Base-by-base conservation (phyloP, 78 protist species). In the Emiliania huxleyi region DNA sequence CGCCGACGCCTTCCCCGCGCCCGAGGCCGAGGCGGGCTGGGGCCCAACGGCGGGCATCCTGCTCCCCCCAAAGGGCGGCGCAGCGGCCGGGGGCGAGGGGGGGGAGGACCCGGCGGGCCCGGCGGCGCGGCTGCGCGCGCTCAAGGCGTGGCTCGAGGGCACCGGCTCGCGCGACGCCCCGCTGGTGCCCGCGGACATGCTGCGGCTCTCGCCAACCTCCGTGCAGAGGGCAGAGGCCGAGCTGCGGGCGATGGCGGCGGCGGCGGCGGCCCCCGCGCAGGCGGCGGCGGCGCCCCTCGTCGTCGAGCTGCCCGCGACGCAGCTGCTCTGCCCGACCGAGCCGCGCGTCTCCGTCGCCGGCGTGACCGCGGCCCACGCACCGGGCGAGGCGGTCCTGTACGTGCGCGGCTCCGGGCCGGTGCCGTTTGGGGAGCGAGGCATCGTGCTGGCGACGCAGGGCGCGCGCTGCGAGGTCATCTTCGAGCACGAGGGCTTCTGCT, bases 401-500 rank as follows among this genome's bases (percentile, higher is more conserved):
- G 40, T 21, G 4, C 85, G 85, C 18, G 85, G 35, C 37, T 3
- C n/a, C 19, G 85, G 85, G 44, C 48, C 85, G 15, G 85, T 77
- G 46, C 85, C 85, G 29, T 77, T 77, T 40, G 85, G 85, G 0
- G 85, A 77, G 46, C 42, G 85, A 18, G 85, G 85, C 85, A 77
- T 77, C 85, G 85, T 77, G 25, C 22, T 77, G 29, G 85, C 85
- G 18, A 33, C 23, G 85, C 85, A 77, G 46, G 85, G 85, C 42
- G n/a, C 85, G 46, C 44, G n/a, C 33, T 77, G 85, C 15, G 85
- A 77, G 46, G 85, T 77, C 33, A 40, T 77, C 42, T 77, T 77
- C 85, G 85, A 77, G 85, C 85, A 33, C 44, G 85, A 77, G 46
- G 44, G 48, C 85, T 77, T 40, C 85, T 77, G 85, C 85, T 2